Evolutionary conservation across 768 basidiomycete genomes (phyloP).

Genomic region (Lentinula boryana): DNA sequence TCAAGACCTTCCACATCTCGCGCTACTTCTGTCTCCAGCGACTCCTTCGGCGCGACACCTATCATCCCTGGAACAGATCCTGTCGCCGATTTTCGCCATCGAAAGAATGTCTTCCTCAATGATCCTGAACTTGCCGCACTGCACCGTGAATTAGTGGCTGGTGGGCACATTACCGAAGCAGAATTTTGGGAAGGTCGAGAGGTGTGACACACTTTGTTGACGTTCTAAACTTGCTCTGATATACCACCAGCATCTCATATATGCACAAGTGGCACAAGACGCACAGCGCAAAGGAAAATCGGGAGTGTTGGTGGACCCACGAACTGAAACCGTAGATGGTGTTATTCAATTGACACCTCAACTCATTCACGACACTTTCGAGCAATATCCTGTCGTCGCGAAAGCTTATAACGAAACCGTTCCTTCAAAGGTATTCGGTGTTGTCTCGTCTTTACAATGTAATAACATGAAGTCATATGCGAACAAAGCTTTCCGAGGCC

Average conservation of each 20-base stretch:
- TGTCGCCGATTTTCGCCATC: constrained; percentile 61
- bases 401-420: constrained; percentile 93
- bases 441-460: constrained; percentile 1
- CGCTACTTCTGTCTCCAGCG: constrained; percentile 57
- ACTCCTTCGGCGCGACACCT: constrained; percentile 42
- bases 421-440: constrained; percentile 60
- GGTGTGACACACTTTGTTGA: constrained; percentile 36
- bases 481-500: constrained; percentile 70
- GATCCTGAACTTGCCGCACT: constrained; percentile 74
- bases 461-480: neutral
- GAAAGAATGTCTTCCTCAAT: constrained; percentile 74
- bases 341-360: constrained; percentile 88
- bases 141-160: constrained; percentile 85
- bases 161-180: constrained; percentile 78
- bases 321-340: constrained; percentile 76
- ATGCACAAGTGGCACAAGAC: constrained; percentile 70
- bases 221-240: constrained; percentile 7
- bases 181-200: constrained; percentile 99
- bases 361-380: constrained; percentile 93
- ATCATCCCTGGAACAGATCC: constrained; percentile 54
- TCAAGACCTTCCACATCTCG: constrained; percentile 51
- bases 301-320: constrained; percentile 82
- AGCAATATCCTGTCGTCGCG: constrained; percentile 93
- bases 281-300: constrained; percentile 75
- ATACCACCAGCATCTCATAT: constrained; percentile 56